Base-by-base conservation (phyloP, 2,329 filamentous ascomycete genomes). In the Fusarium devonianum region DNA sequence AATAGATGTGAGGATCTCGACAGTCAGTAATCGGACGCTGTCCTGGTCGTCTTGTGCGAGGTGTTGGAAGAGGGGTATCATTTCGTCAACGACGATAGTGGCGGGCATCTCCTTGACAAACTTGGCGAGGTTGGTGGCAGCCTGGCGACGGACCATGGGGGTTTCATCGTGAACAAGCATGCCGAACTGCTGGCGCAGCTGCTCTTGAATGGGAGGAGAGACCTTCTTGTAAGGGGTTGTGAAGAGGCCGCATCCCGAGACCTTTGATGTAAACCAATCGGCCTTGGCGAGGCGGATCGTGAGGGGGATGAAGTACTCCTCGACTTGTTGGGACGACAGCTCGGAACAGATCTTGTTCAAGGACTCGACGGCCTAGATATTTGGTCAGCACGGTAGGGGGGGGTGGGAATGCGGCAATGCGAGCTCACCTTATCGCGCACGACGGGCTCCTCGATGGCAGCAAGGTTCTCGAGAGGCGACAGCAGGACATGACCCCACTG, bases 261-360 rank as follows among this genome's bases (percentile, higher is more conserved):
- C 94, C 78, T 97, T 99, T 60, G 94, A 97, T 49, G 94, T 99
- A 75, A 99, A 99, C 94, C 94, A 99, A 77, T 99, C 94, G 75
- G 94, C 94, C 83, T 97, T 99, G 61, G 94, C 95, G 55, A 99
- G 89, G 70, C 94, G 91, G 69, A 96, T 85, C 52, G 92, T 92
- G 69, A 99, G 87, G 56, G 94, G 94, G 65, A 99, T 93, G 78
- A 97, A 97, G 76, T 92, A 90, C 68, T 97, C 90, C 80, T 99
- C 94, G 70, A 97, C 88, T 78, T 99, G 94, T 73, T 91, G 84
- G 66, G 91, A 79, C 39, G 92, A 96, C 46, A 99, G 83, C 72
- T 96, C 86, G 70, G 87, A 85, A 83, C 94, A 97, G 73, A 99
- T 97, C 80, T 97, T 99, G 84, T 99, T 99, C 64, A 99, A 85